Conservation (phyloP, 1,139 yeast genomes). For the Yamadazyma diospyri region DNA sequence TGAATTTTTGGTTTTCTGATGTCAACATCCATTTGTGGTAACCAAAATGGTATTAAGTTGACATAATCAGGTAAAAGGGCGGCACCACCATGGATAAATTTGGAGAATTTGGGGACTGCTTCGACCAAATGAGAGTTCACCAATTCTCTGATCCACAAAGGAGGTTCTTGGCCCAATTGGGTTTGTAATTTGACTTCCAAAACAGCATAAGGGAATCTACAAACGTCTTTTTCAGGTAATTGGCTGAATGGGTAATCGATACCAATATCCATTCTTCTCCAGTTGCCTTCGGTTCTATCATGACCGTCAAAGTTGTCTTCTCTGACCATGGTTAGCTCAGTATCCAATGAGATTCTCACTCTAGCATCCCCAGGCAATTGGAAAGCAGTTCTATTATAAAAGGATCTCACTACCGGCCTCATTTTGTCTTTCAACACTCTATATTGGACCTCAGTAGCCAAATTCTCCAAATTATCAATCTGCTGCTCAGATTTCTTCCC, state of each 20-base stretch:
- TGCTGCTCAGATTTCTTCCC: slow-evolving; percentile 86
- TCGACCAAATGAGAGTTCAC: slow-evolving; percentile 91
- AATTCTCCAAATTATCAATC: slow-evolving; percentile 84
- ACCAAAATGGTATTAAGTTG: slow-evolving; percentile 89
- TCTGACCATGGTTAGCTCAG: slow-evolving; percentile 92
- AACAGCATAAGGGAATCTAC: slow-evolving; percentile 95
- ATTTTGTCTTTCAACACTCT: slow-evolving; percentile 76
- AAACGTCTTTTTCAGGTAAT: slow-evolving; percentile 77
- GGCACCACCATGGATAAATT: slow-evolving; percentile 95
- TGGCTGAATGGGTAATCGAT: slow-evolving; percentile 93
- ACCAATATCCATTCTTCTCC: slow-evolving; percentile 99
- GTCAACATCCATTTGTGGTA: slow-evolving; percentile 96
- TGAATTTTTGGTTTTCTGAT: slow-evolving; percentile 82
- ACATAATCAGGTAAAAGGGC: slow-evolving; percentile 79
- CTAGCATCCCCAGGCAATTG: slow-evolving; percentile 99
- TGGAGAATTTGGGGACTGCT: slow-evolving; percentile 96
- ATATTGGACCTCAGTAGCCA: slow-evolving; percentile 91
- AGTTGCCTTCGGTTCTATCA: slow-evolving; percentile 86
- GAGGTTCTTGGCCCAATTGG: slow-evolving; percentile 98
- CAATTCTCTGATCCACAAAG: slow-evolving; percentile 92
- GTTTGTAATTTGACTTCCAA: slow-evolving; percentile 95
- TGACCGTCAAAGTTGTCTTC: slow-evolving; percentile 94
- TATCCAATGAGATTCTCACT: slow-evolving; percentile 94
- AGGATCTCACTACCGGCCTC: slow-evolving; percentile 93
- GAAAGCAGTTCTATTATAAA: slow-evolving; percentile 96